Evolutionary conservation across 1,139 yeast genomes (phyloP), one percentile per base, ranked within the genome.

Genomic region (Debaryomycetaceae sp.): DNA sequence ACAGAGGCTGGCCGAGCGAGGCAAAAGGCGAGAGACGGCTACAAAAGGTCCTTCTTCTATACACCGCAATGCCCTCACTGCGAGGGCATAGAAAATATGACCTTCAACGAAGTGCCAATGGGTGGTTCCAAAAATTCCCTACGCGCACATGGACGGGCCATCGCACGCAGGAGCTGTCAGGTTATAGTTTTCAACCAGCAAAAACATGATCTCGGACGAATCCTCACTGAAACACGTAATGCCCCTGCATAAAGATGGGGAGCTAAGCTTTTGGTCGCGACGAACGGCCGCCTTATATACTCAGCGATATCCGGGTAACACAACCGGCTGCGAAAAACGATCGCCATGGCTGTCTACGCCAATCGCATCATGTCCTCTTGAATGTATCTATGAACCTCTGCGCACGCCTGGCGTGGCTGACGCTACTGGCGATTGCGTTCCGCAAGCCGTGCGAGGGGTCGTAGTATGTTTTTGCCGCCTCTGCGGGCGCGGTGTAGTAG

Each of bases 201-300:
- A 89, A 88, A 84, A 89, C 97, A 89, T 95, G 95, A 86, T 86
- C 98, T 89, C 98, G 97, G 97, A 91, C 96, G 96, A 88, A 88
- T 91, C 97, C 96, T 89, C 98, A 89, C 95, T 88, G 97, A 89
- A 85, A 86, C 94, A 95, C 95, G 97, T 89, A 89, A 88, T 88
- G 95, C 96, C 97, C 97, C 84, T 83, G 98, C 97, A 89, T 86
- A 91, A 89, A 83, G 96, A 88, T 88, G 61, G 53, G 58, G 81
- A 61, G 53, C 53, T 53, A 58, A 54, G 19, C 5, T 4, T 27
- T 9, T 4, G 11, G 12, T 9, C 5, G 29, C 12, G n/a, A n/a
- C n/a, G n/a, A n/a, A n/a, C n/a, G n/a, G n/a, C n/a, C n/a, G n/a
- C 22, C 22, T 8, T 27, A 27, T 27, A 27, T 10, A 20, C 6